Evolutionary conservation across 139 green algal genomes (phyloP), one percentile per base, ranked within the genome.

Genomic region (Helicosporidium sp.): DNA sequence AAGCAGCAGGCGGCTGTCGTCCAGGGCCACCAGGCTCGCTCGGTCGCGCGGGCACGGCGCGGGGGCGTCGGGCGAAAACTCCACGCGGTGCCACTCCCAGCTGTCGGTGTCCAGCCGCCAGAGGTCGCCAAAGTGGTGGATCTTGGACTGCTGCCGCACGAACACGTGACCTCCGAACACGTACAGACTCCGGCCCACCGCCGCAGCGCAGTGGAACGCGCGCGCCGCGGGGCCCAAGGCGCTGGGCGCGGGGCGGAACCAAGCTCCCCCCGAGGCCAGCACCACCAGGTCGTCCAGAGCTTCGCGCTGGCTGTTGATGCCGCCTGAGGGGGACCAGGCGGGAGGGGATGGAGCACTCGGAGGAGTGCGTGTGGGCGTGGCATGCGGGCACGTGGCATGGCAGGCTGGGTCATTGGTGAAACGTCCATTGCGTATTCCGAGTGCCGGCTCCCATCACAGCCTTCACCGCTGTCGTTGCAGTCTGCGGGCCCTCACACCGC

Each of bases 111-210:
- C 56, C 12, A 86, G 58, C 25, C 46, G 49, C 77, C 77, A 86
- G 13, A 85, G 43, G 52, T 84, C 77, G 42, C 74, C 68, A 65
- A 85, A 86, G 23, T 66, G 63, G 7, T 74, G 75, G n/a, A 68
- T 46, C 46, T 68, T 76, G 26, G 65, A 57, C 49, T 68, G 66
- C 27, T 65, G 44, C 44, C 55, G 59, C 2, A 66, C 36, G 26
- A 68, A 72, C 3, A 83, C 73, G 44, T 85, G 76, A 3, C 76
- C 76, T 3, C 68, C 74, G 55, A 80, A 84, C 3, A 84, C 41
- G 42, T 75, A 76, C 46, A 80, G 29, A 13, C 45, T 51, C 5
- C 48, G 51, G 2, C 60, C 66, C 3, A 78, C 17, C 5, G 44
- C 66, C 8, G 63, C 64, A 2, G 41, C 57, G 4, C 50, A 43